These are phyloP conservation scores for Pistacia atlantica DNA, from an alignment of 345 rosid species.

Conservation along the genomic window DNA sequence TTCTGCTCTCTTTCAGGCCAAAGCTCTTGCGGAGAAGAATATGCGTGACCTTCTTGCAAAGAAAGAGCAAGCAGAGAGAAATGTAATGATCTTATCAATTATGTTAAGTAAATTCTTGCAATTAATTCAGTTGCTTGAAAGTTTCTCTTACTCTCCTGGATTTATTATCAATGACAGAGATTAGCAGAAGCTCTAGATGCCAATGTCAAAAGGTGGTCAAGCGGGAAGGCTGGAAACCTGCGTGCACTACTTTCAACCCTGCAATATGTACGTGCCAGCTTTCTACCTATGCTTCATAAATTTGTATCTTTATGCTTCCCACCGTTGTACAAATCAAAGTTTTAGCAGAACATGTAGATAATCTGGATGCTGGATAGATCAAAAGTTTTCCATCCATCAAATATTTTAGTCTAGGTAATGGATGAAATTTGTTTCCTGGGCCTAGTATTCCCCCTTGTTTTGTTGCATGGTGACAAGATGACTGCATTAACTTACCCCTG, in stretches of 20 bases:
- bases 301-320: background rate
- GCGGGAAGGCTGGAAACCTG: constrained; percentile 83
- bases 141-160: constrained; percentile 22
- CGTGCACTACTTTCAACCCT: constrained; percentile 92
- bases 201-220: constrained; percentile 93
- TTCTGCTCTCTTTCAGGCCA: constrained; percentile 61
- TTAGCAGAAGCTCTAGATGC: constrained; percentile 77
- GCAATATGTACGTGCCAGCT: constrained; percentile 65
- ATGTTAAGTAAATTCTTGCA: constrained; percentile 1
- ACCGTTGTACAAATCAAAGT: background rate
- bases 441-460: background rate
- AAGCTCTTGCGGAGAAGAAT: constrained; percentile 95
- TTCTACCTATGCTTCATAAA: background rate
- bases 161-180: constrained; percentile 53
- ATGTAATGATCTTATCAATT: constrained; percentile 48
- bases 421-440: background rate
- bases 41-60: constrained; percentile 78
- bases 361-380: background rate
- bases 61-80: constrained; percentile 90
- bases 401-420: background rate
- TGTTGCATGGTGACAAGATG: background rate
- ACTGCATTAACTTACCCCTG: too few species aligned
- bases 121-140: background rate
- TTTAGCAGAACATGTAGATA: background rate
- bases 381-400: background rate